Evolutionary conservation across 345 rosid genomes (phyloP).

Genomic region (Citrus cavaleriei): DNA sequence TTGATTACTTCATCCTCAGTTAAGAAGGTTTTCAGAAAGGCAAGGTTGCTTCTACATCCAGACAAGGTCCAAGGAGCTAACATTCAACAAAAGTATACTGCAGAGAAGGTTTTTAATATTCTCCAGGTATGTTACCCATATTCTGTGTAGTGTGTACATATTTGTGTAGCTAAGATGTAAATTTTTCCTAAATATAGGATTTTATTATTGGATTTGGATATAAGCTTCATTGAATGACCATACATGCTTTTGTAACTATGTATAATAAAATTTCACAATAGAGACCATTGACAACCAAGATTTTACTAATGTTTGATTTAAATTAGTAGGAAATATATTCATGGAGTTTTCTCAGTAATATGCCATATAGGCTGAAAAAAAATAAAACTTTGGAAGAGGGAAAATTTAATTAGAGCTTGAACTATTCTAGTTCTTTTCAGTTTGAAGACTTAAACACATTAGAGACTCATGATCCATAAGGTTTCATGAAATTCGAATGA

Average conservation of each 20-base stretch:
- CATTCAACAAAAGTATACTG: constrained; percentile 76
- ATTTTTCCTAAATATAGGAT: not conserved
- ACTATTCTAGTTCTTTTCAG: not conserved
- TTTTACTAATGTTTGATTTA: not conserved
- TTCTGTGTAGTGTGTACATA: not conserved
- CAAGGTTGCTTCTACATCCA: constrained; percentile 83
- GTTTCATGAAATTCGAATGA: not conserved
- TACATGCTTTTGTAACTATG: not conserved
- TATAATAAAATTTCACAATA: not conserved
- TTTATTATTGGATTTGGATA: not conserved
- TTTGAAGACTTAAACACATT: not conserved
- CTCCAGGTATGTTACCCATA: constrained; percentile 58
- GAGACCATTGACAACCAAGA: not conserved
- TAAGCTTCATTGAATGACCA: not conserved
- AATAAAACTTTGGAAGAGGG: not conserved
- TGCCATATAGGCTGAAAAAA: not conserved
- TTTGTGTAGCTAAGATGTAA: not conserved
- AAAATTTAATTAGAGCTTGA: not conserved
- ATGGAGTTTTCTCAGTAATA: not conserved
- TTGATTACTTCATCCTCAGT: constrained; percentile 80
- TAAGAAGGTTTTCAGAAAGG: constrained; percentile 84
- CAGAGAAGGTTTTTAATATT: constrained; percentile 95
- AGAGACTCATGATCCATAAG: not conserved
- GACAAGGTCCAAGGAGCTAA: constrained; percentile 98
- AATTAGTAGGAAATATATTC: not conserved